phyloP scores from a whole-genome alignment of 1,284 basidiomycete species.

The Sporisorium sorghi region DNA sequence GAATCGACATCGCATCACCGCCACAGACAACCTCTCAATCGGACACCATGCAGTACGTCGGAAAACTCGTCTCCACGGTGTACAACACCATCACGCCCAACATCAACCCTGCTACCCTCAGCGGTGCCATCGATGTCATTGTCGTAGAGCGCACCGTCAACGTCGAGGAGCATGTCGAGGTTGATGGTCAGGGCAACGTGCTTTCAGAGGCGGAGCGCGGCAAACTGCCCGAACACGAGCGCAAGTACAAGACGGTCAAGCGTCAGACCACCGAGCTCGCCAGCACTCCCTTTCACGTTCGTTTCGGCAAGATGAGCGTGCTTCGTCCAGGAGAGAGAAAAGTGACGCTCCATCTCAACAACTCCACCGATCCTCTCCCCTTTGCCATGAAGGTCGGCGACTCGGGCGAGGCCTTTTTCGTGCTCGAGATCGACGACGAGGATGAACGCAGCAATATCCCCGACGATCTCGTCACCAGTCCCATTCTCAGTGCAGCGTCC shows the following conservation, averaged over 20 bases:
- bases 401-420: constrained; percentile 98
- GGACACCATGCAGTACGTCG: constrained; percentile 67
- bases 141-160: constrained; percentile 72
- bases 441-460: constrained; percentile 77
- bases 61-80: constrained; percentile 67
- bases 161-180: constrained; percentile 72
- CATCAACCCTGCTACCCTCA: constrained; percentile 69
- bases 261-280: constrained; percentile 75
- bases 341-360: constrained; percentile 71
- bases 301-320: constrained; percentile 98
- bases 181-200: constrained; percentile 34
- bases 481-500: constrained; percentile 70
- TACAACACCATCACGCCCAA: constrained; percentile 69
- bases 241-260: constrained; percentile 40
- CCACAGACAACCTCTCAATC: not conserved
- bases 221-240: constrained; percentile 29
- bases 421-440: constrained; percentile 90
- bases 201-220: constrained; percentile 21
- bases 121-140: constrained; percentile 69
- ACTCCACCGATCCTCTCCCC: constrained; percentile 75
- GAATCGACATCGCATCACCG: not conserved
- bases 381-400: constrained; percentile 99
- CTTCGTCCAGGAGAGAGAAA: constrained; percentile 93
- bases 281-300: constrained; percentile 96
- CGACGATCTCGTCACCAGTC: constrained; percentile 91